These are phyloP conservation scores for Sedum album DNA, from an alignment of 164 flowering plant genomes.

Conservation along the genomic window DNA sequence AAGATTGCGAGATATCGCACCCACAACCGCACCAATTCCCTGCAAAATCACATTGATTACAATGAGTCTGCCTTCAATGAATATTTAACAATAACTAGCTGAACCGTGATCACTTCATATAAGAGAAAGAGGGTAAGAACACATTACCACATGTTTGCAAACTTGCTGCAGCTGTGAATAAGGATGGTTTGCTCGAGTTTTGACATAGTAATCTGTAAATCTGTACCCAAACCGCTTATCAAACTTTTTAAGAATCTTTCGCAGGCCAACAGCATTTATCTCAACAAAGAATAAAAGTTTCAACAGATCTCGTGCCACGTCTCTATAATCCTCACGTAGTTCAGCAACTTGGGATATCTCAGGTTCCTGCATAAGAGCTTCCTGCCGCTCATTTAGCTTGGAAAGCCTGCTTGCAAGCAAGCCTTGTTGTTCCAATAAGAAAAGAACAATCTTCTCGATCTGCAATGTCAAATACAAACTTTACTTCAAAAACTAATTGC, in stretches of 20 bases:
- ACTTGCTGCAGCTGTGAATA: constrained; percentile 75
- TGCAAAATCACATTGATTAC: constrained; percentile 16
- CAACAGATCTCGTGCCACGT: constrained; percentile 48
- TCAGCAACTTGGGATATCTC: constrained; percentile 41
- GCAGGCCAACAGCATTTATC: constrained; percentile 62
- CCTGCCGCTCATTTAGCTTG: constrained; percentile 35
- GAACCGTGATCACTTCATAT: neutral
- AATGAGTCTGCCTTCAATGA: neutral
- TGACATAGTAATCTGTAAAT: constrained; percentile 65
- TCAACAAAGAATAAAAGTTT: constrained; percentile 58
- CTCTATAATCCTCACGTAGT: constrained; percentile 54
- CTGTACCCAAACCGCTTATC: constrained; percentile 61
- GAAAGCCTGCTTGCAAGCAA: constrained; percentile 44
- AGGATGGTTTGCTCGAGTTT: constrained; percentile 74
- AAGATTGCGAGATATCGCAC: constrained; percentile 67
- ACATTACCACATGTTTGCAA: constrained; percentile 68
- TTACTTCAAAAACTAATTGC: neutral
- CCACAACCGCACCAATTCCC: constrained; percentile 74
- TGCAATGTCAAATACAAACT: constrained; percentile 16
- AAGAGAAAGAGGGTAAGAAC: neutral
- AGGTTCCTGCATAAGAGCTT: constrained; percentile 36
- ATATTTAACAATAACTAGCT: neutral
- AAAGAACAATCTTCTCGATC: constrained; percentile 68
- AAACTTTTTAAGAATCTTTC: constrained; percentile 72
- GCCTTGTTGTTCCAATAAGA: constrained; percentile 72